These are phyloP conservation scores for Verticillium alfalfae DNA, from an alignment of 2,329 filamentous ascomycete species.

Conservation along the genomic window DNA sequence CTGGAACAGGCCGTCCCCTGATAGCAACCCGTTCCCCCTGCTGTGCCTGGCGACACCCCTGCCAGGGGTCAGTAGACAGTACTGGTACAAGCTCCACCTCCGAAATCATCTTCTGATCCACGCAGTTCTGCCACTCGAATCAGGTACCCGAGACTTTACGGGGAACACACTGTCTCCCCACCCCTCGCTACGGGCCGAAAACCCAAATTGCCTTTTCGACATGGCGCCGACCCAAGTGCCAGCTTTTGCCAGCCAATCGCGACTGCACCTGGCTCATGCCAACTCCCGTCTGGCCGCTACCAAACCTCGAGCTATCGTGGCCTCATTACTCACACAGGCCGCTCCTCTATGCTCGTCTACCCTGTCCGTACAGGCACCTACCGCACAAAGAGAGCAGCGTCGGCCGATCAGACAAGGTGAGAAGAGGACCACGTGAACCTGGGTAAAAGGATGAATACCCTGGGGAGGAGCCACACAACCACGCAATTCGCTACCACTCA, in stretches of 20 bases:
- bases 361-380: background rate
- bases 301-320: background rate
- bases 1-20: background rate
- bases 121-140: background rate
- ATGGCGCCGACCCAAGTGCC: slow-evolving; percentile 1
- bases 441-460: slow-evolving; percentile 3
- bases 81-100: background rate
- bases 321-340: background rate
- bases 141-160: background rate
- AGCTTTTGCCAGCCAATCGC: slow-evolving; percentile 17
- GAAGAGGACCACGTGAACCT: background rate
- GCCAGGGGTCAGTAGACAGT: background rate
- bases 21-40: background rate
- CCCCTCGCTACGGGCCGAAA: slow-evolving; percentile 24
- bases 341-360: background rate
- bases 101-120: background rate
- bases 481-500: background rate
- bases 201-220: slow-evolving; percentile 21
- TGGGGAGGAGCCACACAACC: background rate
- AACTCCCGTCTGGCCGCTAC: background rate
- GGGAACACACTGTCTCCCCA: background rate
- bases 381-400: background rate
- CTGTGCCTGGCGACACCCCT: background rate
- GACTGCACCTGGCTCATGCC: slow-evolving; percentile 1
- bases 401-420: background rate